Evolutionary conservation across 2,329 filamentous ascomycete genomes (phyloP).

Genomic region (Penicillium sp.): DNA sequence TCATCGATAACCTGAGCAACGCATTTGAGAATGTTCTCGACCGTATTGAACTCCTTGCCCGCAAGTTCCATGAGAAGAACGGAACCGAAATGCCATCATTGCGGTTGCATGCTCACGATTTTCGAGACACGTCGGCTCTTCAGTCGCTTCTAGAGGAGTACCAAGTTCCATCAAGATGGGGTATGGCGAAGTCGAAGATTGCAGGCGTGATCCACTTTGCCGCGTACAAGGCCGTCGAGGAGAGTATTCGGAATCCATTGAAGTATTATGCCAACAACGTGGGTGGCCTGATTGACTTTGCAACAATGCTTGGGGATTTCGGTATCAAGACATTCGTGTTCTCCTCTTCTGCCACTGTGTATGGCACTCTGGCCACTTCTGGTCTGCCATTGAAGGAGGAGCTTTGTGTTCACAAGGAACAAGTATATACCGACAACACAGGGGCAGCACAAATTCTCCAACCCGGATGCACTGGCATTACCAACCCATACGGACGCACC

Average conservation of each 20-base stretch:
- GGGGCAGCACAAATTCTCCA: conserved; percentile 46
- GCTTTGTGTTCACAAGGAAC: conserved; percentile 55
- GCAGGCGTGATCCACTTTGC: conserved; percentile 69
- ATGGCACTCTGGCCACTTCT: conserved; percentile 56
- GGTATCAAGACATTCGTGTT: conserved; percentile 68
- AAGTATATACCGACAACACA: conserved; percentile 46
- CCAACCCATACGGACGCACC: conserved; percentile 65
- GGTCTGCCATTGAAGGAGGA: conserved; percentile 58
- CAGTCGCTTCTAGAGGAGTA: conserved; percentile 47
- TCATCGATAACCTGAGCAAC: conserved; percentile 46
- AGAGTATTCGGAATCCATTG: conserved; percentile 62
- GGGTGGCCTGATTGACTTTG: conserved; percentile 62
- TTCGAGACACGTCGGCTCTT: conserved; percentile 47
- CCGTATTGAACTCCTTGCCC: conserved; percentile 35
- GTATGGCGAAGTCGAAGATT: conserved; percentile 51
- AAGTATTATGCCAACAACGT: conserved; percentile 71
- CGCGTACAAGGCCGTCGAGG: conserved; percentile 66
- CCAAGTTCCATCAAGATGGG: conserved; percentile 33
- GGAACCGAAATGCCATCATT: conserved; percentile 46
- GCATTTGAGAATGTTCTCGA: conserved; percentile 38
- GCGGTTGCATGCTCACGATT: conserved; percentile 51
- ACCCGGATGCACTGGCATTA: conserved; percentile 58
- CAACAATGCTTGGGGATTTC: conserved; percentile 58
- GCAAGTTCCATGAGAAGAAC: conserved; percentile 38
- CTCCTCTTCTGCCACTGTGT: conserved; percentile 68